Conservation (phyloP, 306 rosid species). For the Argentina anserina region DNA sequence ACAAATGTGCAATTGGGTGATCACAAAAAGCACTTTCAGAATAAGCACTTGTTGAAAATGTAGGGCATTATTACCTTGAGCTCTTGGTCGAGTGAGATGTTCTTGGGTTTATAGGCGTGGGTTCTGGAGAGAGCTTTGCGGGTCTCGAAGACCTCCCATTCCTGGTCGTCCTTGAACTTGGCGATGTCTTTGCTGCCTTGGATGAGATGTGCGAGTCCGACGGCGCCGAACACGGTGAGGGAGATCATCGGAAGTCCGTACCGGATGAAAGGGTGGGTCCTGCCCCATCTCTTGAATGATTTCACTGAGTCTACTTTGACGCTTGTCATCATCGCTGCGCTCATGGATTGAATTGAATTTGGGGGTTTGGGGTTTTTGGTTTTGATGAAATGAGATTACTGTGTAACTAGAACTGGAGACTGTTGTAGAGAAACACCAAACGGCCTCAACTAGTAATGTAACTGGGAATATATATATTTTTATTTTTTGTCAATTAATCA, state of each 20-base stretch:
- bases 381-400: neutral
- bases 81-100: constrained; percentile 64
- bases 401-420: neutral
- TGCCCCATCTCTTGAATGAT: constrained; percentile 69
- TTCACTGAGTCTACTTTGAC: neutral
- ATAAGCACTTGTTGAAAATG: too few relatives aligned
- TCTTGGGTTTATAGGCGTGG: constrained; percentile 66
- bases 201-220: constrained; percentile 84
- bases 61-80: constrained; percentile 75
- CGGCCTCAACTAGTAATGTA: too few relatives aligned
- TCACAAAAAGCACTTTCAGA: neutral
- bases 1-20: neutral
- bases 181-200: constrained; percentile 90
- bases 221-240: constrained; percentile 70
- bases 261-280: constrained; percentile 69
- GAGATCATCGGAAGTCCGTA: constrained; percentile 95
- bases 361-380: neutral
- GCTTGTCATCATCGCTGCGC: neutral
- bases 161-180: constrained; percentile 84
- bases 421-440: neutral
- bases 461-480: neutral
- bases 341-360: neutral
- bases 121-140: constrained; percentile 72
- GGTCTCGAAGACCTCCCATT: constrained; percentile 81
- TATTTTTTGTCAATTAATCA: too few relatives aligned